phyloP scores from a whole-genome alignment of 169 alveolate species.

The Eimeria zaria region DNA sequence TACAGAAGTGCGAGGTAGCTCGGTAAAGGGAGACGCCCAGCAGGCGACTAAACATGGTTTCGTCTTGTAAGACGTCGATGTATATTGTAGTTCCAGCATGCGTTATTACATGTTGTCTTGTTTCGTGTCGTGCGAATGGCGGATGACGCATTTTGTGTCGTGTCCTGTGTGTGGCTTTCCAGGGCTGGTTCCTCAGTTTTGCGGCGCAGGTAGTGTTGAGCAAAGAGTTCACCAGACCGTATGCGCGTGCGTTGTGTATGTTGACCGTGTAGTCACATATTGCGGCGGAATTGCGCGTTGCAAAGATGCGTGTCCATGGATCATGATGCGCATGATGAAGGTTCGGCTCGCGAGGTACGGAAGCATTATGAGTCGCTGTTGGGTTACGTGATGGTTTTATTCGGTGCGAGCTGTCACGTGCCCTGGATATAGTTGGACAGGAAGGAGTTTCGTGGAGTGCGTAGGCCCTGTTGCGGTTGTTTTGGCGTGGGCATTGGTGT shows the following conservation, averaged over 20 bases:
- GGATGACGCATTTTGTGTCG: neutral
- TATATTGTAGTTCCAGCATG: neutral
- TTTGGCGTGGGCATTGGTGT: too few relatives aligned
- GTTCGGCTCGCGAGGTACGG: neutral
- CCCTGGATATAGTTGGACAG: neutral
- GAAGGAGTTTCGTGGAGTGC: neutral
- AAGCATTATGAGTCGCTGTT: too few relatives aligned
- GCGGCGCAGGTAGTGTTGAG: neutral
- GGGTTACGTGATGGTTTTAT: too few relatives aligned
- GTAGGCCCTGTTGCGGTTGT: neutral
- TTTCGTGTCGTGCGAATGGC: too few relatives aligned
- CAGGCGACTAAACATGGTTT: neutral
- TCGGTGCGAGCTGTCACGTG: neutral
- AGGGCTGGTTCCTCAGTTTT: neutral
- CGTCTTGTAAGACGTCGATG: neutral
- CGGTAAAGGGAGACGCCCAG: too few relatives aligned
- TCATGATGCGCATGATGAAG: neutral
- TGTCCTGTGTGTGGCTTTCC: neutral
- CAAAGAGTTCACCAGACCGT: neutral
- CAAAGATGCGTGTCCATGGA: neutral
- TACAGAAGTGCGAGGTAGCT: too few relatives aligned
- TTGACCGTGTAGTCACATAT: neutral
- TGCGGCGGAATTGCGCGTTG: neutral
- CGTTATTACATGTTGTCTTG: neutral
- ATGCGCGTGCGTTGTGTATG: neutral